Evolutionary conservation across 768 basidiomycete genomes (phyloP), one percentile per base, ranked within the genome.

Genomic region (Serendipita indica): DNA sequence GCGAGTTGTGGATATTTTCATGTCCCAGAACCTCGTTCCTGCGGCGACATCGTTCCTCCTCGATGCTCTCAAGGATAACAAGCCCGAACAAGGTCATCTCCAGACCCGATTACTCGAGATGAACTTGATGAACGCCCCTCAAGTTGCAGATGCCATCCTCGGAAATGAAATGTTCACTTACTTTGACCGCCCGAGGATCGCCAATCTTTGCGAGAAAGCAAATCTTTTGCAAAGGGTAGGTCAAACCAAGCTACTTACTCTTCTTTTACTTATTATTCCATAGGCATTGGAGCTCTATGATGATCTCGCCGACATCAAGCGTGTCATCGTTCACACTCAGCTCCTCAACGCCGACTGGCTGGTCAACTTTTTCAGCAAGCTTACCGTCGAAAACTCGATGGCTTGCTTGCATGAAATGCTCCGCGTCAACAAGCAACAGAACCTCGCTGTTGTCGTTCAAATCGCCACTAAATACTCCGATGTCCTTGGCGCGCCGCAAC

Each of bases 21-120:
- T 97, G 91, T 86, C 87, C 0, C 93, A 96, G 69, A 98, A 97
- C 73, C 90, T 98, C 91, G 93, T 98, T 60, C 96, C 98, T 70
- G 94, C 93, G 18, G 96, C 96, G 3, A 99, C 96, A 0, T 93
- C 91, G 1, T 98, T 99, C 83, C 74, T 98, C 49, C 74, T 99
- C 60, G 96, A 98, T 67, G 96, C 93, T 20, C 77, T 99, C 65
- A 98, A 99, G 75, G 96, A 99, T 59, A 98, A 99, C 75, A 87
- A 87, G 68, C 89, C 93, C 0, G 96, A 99, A 70, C 94, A 99
- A 68, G 94, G 82, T 0, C 91, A 86, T 63, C 74, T 99, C 13
- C 96, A 99, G 72, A 99, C 96, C 0, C 86, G 93, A 61, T 79
- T 99, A 13, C 75, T 99, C 46, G 96, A 99, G 72, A 96, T 99